These are phyloP conservation scores for Schizosaccharomyces octosporus DNA, from an alignment of 805 yeast species.

Conservation along the genomic window DNA sequence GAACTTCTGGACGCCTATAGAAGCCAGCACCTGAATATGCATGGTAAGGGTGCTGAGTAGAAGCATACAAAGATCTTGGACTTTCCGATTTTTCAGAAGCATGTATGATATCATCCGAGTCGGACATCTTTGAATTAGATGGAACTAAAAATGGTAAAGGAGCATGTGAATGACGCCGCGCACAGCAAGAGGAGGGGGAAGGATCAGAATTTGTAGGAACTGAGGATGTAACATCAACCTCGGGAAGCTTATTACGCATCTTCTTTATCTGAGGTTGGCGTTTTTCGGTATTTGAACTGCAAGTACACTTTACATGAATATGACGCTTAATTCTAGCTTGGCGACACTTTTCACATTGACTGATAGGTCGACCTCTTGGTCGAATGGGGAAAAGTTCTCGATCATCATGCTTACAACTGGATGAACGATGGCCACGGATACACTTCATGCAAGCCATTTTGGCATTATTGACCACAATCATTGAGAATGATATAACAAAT, in stretches of 20 bases:
- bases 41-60: no score
- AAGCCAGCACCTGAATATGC: no score
- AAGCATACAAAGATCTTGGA: no score
- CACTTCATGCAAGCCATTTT: conserved; percentile 19
- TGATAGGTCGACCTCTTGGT: conserved; percentile 88
- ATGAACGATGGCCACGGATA: conserved; percentile 87
- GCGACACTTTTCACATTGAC: conserved; percentile 72
- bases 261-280: no score
- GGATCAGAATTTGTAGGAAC: not conserved
- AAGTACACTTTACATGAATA: conserved; percentile 35
- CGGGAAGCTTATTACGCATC: no score
- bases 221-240: not conserved
- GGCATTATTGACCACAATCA: not conserved
- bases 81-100: no score
- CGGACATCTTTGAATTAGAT: no score
- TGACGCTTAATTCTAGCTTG: conserved; percentile 44
- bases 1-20: no score
- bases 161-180: not conserved
- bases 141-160: no score
- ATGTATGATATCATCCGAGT: no score
- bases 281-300: not conserved
- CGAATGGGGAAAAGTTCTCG: conserved; percentile 79
- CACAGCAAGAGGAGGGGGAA: not conserved
- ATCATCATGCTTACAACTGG: conserved; percentile 79
- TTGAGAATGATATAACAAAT: not conserved